Evolutionary conservation across 176 grass and related monocot genomes (phyloP).

Genomic region (Bolboschoenus planiculmis): DNA sequence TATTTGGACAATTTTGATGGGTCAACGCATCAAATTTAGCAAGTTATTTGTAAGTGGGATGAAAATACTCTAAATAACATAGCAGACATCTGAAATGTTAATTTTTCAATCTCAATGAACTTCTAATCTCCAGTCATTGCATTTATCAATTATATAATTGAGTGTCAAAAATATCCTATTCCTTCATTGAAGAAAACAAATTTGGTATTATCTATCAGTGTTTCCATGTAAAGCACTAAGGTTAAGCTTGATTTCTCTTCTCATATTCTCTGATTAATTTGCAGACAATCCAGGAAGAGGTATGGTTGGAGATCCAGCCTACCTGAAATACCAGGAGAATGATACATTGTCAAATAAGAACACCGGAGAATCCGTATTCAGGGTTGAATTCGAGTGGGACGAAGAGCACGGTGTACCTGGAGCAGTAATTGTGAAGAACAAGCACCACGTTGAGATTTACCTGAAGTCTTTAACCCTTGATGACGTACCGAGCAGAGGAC

Average conservation of each 20-base stretch:
- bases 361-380: slow-evolving; percentile 42
- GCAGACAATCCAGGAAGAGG: slow-evolving; percentile 23
- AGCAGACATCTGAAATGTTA: too few relatives aligned
- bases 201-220: neutral
- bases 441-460: slow-evolving; percentile 49
- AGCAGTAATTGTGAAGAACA: slow-evolving; percentile 59
- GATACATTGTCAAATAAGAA: slow-evolving; percentile 18
- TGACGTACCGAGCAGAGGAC: slow-evolving; percentile 34
- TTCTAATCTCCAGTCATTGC: neutral
- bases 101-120: neutral
- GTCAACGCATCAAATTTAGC: too few relatives aligned
- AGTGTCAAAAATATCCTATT: neutral
- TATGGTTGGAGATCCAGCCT: slow-evolving; percentile 35
- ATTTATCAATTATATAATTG: neutral
- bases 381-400: slow-evolving; percentile 52
- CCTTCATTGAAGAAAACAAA: neutral
- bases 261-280: neutral
- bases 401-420: slow-evolving; percentile 42
- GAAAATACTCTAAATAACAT: neutral
- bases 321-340: slow-evolving; percentile 42
- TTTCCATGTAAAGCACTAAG: neutral
- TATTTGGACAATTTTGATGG: too few relatives aligned
- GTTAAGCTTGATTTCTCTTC: neutral
- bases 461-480: slow-evolving; percentile 67
- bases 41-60: too few relatives aligned